A percentile compares a stretch with the other conserved stretches of the same genome.
Conservation (phyloP, 495 filamentous ascomycete genomes). For the Penicillium samsonianum region DNA sequence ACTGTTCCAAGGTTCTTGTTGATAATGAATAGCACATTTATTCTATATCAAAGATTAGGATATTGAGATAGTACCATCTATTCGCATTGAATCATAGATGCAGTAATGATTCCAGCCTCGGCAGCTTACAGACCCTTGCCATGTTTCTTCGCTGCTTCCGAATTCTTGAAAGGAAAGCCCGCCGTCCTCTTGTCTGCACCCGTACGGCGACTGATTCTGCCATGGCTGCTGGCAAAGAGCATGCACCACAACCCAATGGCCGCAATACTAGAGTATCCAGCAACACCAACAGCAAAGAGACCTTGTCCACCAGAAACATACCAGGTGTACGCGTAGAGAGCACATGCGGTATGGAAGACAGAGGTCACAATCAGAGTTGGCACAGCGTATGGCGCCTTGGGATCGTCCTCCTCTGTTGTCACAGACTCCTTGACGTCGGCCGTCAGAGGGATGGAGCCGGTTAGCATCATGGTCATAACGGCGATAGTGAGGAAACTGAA, state of each 20-base stretch:
- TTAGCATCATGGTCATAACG: constrained; percentile 64
- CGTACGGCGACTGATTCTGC: constrained; percentile 65
- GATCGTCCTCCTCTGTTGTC: constrained; percentile 48
- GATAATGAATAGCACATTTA: neutral
- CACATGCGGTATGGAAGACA: constrained; percentile 60
- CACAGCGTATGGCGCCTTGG: constrained; percentile 67
- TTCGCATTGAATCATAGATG: neutral
- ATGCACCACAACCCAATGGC: constrained; percentile 71
- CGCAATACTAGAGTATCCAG: constrained; percentile 54
- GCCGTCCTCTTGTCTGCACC: constrained; percentile 78
- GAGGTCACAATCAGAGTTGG: constrained; percentile 67
- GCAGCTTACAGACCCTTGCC: constrained; percentile 31
- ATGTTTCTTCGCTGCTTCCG: constrained; percentile 59
- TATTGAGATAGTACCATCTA: neutral
- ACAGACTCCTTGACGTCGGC: constrained; percentile 45
- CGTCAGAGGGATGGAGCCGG: constrained; percentile 73
- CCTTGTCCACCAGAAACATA: constrained; percentile 55
- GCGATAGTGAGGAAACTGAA: constrained; percentile 67
- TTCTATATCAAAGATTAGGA: neutral
- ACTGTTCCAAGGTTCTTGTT: too few species aligned
- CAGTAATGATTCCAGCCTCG: neutral
- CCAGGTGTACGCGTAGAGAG: constrained; percentile 69
- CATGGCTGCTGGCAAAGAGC: constrained; percentile 67
- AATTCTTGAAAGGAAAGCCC: constrained; percentile 69
- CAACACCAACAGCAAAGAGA: constrained; percentile 56